Conservation (phyloP, 129 eudicot genomes). For the Tanacetum coccineum region DNA sequence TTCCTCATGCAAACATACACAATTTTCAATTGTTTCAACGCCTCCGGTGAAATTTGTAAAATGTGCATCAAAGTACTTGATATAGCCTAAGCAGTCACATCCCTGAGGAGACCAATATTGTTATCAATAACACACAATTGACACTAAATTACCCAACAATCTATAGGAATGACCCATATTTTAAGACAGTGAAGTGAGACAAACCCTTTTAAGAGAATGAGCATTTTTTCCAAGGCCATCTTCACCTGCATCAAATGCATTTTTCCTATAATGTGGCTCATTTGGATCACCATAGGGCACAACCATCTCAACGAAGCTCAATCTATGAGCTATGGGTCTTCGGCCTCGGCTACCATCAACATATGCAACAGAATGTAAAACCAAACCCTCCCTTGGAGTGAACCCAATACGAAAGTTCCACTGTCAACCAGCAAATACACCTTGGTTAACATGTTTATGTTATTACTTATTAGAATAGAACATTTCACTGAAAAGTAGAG, state of each 20-base stretch:
- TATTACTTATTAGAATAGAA: too few species aligned
- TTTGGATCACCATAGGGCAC: slow-evolving; percentile 98
- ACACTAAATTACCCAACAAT: neutral
- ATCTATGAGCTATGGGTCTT: slow-evolving; percentile 88
- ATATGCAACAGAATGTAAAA: slow-evolving; percentile 82
- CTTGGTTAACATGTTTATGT: neutral
- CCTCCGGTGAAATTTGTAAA: slow-evolving; percentile 91
- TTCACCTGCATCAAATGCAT: slow-evolving; percentile 97
- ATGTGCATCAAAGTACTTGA: slow-evolving; percentile 87
- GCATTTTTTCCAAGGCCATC: slow-evolving; percentile 96
- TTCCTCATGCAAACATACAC: slow-evolving; percentile 89
- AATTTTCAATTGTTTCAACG: slow-evolving; percentile 82
- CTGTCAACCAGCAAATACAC: slow-evolving; percentile 34
- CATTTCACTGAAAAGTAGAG: too few species aligned
- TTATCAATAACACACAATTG: too few species aligned
- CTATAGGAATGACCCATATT: neutral
- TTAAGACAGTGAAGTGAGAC: neutral
- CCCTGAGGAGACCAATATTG: slow-evolving; percentile 44
- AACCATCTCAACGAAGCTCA: slow-evolving; percentile 96
- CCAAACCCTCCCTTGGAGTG: slow-evolving; percentile 88
- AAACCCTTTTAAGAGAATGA: slow-evolving; percentile 84
- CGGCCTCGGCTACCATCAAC: slow-evolving; percentile 93
- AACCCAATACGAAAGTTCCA: slow-evolving; percentile 93
- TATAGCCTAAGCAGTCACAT: slow-evolving; percentile 82
- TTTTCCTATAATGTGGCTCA: slow-evolving; percentile 89